A percentile compares a stretch with the other conserved stretches of the same genome.
Conservation (phyloP, 108 stramenopile species). For the Nannochloropsis oceanica region DNA sequence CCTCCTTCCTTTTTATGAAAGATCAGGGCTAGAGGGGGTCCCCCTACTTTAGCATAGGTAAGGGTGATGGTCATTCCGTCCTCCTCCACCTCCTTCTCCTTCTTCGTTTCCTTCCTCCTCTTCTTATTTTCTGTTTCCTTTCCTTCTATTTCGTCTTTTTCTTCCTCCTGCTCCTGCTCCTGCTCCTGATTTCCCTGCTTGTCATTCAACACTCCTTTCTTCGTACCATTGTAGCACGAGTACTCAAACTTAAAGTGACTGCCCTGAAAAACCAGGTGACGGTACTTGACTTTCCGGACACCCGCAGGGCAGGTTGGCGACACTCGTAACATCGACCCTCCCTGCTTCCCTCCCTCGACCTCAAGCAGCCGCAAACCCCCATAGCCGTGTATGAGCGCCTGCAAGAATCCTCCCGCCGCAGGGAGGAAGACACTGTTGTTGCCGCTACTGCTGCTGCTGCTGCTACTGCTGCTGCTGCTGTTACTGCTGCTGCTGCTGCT, state of each 20-base stretch:
- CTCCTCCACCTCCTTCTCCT: neutral
- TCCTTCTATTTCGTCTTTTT: too few species aligned
- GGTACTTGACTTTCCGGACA: neutral
- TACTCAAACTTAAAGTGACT: neutral
- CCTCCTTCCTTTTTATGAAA: neutral
- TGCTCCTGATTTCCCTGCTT: too few species aligned
- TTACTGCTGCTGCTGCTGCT: neutral
- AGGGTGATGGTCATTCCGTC: neutral
- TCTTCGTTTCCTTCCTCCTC: neutral
- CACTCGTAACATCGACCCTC: neutral
- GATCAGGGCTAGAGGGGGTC: neutral
- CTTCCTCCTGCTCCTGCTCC: too few species aligned
- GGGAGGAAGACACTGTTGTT: neutral
- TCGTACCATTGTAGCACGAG: neutral
- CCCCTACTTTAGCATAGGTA: neutral
- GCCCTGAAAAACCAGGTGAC: neutral
- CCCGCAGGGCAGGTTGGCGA: neutral
- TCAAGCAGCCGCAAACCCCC: neutral
- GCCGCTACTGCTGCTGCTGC: neutral
- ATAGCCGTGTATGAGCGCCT: neutral
- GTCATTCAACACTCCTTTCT: too few species aligned
- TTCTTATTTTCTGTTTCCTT: neutral
- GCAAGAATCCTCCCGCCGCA: slow-evolving; percentile 2
- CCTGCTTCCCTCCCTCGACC: neutral
- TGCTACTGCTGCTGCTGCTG: neutral